Evolutionary conservation across 331 rosid genomes (phyloP).

Genomic region (Acacia pycnantha): DNA sequence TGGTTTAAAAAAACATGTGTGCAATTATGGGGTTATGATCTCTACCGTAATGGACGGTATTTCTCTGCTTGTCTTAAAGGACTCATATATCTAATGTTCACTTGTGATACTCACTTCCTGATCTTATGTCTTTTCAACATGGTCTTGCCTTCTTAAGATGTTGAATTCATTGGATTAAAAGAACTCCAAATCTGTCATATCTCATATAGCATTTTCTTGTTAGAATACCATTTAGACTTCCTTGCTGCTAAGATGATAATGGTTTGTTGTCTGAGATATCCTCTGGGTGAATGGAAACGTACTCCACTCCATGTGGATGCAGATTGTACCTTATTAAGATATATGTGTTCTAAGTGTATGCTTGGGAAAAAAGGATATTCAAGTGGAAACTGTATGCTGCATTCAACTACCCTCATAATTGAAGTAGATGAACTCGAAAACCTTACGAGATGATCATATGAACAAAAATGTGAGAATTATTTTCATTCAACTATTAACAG

Average conservation of each 20-base stretch:
- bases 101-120: not conserved
- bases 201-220: not conserved
- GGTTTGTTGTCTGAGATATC: not conserved
- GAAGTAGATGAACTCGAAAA: not conserved
- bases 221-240: conserved; percentile 1
- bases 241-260: not conserved
- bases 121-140: not conserved
- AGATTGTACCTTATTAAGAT: not conserved
- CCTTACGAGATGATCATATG: not conserved
- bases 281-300: not conserved
- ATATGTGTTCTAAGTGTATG: not conserved
- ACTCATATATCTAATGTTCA: not conserved
- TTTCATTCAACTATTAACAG: not conserved
- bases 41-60: not conserved
- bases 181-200: not conserved
- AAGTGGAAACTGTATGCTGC: not conserved
- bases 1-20: not conserved
- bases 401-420: not conserved
- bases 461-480: not conserved
- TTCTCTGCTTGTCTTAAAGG: conserved; percentile 9
- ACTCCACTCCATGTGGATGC: not conserved
- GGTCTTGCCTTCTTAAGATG: conserved; percentile 1
- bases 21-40: not conserved
- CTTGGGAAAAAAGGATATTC: not conserved
- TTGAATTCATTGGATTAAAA: not conserved